phyloP scores from a whole-genome alignment of 345 rosid genomes.

The Melaleuca alternifolia region DNA sequence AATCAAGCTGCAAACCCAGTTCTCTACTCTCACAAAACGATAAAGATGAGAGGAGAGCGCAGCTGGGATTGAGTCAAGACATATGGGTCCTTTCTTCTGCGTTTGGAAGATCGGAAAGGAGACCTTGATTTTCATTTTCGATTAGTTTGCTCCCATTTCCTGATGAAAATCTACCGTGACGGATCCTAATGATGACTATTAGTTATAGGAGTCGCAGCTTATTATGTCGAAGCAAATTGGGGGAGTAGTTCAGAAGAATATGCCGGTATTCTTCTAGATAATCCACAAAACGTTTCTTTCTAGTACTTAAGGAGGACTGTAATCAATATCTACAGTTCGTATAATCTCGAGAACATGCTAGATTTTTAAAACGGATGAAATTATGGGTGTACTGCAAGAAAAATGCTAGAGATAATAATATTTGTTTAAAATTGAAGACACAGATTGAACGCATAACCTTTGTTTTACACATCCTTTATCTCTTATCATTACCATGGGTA shows the following conservation, averaged over 20 bases:
- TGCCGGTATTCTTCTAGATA: not conserved
- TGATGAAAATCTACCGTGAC: not conserved
- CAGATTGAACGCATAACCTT: too few species aligned
- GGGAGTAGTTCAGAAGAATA: not conserved
- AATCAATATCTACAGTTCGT: not conserved
- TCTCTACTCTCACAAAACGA: not conserved
- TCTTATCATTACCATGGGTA: too few species aligned
- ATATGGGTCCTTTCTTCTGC: not conserved
- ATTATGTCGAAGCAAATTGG: not conserved
- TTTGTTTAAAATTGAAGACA: too few species aligned
- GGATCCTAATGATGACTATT: not conserved
- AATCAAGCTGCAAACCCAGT: not conserved
- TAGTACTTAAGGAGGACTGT: not conserved
- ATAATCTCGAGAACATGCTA: not conserved
- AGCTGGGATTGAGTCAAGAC: not conserved
- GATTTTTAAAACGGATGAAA: not conserved
- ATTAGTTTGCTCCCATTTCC: not conserved
- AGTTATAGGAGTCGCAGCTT: not conserved
- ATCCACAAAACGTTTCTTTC: not conserved
- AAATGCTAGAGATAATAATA: too few species aligned
- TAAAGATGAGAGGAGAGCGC: not conserved
- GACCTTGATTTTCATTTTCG: not conserved
- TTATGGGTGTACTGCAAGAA: not conserved
- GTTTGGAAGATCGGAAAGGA: not conserved
- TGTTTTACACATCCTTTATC: too few species aligned